Percentiles rank a stretch among this genome's conserved stretches.
These are phyloP conservation scores for Biancaea sappan DNA, from an alignment of 306 rosid species.

Conservation along the genomic window DNA sequence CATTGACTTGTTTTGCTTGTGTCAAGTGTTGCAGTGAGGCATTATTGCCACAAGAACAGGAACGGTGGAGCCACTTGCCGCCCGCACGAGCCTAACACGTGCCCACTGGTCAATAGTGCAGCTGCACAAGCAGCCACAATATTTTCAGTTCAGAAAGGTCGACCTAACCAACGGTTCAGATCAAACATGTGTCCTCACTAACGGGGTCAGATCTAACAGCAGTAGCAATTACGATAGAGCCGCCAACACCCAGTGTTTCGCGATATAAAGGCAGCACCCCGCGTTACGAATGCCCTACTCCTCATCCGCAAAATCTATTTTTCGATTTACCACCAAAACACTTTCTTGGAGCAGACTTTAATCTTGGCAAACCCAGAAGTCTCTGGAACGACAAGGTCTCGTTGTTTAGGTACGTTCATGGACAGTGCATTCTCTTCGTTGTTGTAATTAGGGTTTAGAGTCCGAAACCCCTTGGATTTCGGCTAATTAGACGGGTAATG, in stretches of 20 bases:
- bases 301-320: conserved; percentile 1
- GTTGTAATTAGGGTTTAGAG: conserved; percentile 44
- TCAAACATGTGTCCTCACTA: not conserved
- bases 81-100: not conserved
- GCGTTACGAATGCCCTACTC: conserved; percentile 34
- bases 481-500: not conserved
- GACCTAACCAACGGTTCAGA: conserved; percentile 14
- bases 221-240: conserved; percentile 14
- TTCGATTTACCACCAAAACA: conserved; percentile 34
- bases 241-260: conserved; percentile 22
- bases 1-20: not conserved
- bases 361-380: conserved; percentile 1
- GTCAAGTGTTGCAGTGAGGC: not conserved
- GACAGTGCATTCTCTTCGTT: not conserved
- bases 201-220: conserved; percentile 30
- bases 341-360: conserved; percentile 10
- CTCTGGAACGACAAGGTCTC: conserved; percentile 34
- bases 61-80: conserved; percentile 8
- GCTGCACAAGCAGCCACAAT: not conserved
- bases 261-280: conserved; percentile 29
- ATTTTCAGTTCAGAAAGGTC: not conserved
- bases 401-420: conserved; percentile 34
- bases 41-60: not conserved
- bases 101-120: conserved; percentile 4
- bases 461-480: conserved; percentile 50